Base-by-base conservation (phyloP, 2,329 filamentous ascomycete species). In the Blastomyces silverae region DNA sequence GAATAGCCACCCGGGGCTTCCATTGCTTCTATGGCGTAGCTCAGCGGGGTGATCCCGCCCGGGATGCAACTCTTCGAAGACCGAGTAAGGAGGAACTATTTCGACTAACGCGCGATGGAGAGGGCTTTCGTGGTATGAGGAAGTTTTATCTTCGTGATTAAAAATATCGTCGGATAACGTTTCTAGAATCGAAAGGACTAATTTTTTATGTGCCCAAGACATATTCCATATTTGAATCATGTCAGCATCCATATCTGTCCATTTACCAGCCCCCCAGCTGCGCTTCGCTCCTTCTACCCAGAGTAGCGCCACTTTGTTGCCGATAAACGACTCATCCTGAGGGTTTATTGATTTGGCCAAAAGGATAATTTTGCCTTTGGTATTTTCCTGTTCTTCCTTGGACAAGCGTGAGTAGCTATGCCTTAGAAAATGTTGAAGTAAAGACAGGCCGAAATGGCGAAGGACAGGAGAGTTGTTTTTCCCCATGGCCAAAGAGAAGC, bases 201-300 rank as follows among this genome's bases (percentile, higher is more conserved):
- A 85, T 74, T 94, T 89, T 77, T 95, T 94, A 75, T 92, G 88
- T 58, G 83, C 81, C 44, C 84, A 74, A 63, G 80, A 80, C 17
- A 77, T 80, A 34, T 81, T 79, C 94, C 94, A 99, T 25, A 97
- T 82, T 71, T 87, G 84, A 56, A 92, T 85, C 64, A 99, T 83
- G 73, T 90, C 83, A 68, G 87, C 80, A 75, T 99, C 95, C 93
- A 99, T 96, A 73, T 95, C 87, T 81, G 89, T 87, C 94, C 95
- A 99, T 67, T 94, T 53, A 31, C 50, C 89, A 42, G 86, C 83
- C n/a, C 84, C 91, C 94, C 94, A 99, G 73, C 87, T 90, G 71
- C 93, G 85, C 80, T 97, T 97, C 52, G 92, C 92, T 63, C 96
- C 83, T 76, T 97, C 94, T 8, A 92, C 90, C 94, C 94, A 99